Base-by-base conservation (phyloP, 148 eudicot genomes). In the Vaccinium corymbosum region DNA sequence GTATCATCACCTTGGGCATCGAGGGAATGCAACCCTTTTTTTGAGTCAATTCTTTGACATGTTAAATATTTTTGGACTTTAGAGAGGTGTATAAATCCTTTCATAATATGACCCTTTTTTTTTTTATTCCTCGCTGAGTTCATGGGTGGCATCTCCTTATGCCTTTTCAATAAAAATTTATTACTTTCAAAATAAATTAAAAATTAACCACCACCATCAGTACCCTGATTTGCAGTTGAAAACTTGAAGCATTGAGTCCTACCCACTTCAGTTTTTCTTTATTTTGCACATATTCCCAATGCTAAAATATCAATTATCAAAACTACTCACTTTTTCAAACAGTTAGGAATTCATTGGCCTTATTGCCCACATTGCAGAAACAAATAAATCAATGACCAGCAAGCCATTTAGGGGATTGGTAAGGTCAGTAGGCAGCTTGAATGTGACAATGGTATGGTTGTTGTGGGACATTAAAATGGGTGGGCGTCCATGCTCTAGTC, bases 401-500 rank as follows among this genome's bases (percentile, higher is more conserved):
- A 46, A 2, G 53, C 4, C 53, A 19, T 48, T 75, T 1, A 75
- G 6, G 50, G 32, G 57, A 76, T 49, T 22, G 79, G 53, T 75
- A 11, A 20, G 25, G 29, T 76, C 9, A 11, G 29, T 16, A 10
- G 81, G 64, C 17, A 32, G 55, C 57, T 79, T 79, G 15, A 79
- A 27, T 79, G 81, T 56, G 66, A 17, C 64, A 55, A 32, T 29
- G 49, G 17, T 16, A 55, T 79, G 66, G 81, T 56, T 17, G 66
- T 50, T 79, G 66, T 55, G 16, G 81, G 35, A n/a, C 81, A 55
- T 53, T 32, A 79, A 48, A 27, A 79, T 55, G 81, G 81, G 32
- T 52, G 32, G 14, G 55, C 38, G n/a, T 48, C 66, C 64, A 32
- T 17, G 35, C 48, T 20, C 0, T 48, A 49, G 56, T 76, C 35